phyloP scores from a whole-genome alignment of 768 basidiomycete species.

The Lactarius quietus region DNA sequence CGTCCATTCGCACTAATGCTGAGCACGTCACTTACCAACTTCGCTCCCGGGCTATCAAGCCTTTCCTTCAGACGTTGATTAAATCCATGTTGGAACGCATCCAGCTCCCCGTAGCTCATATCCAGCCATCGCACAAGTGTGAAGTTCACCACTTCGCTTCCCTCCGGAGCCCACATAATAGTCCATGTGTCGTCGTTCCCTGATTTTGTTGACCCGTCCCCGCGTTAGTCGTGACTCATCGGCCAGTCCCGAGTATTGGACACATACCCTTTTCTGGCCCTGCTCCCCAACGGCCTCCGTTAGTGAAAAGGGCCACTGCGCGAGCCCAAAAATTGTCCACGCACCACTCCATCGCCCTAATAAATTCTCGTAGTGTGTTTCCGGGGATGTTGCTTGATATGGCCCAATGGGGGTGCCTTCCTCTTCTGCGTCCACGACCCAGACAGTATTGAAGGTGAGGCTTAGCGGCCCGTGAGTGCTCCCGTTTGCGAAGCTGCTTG shows the following conservation, averaged over 20 bases:
- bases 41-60: slow-evolving; percentile 9
- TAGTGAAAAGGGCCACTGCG: background rate
- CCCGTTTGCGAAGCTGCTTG: slow-evolving; percentile 7
- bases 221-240: slow-evolving; percentile 4
- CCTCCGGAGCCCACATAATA: slow-evolving; percentile 16
- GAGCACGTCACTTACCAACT: slow-evolving; percentile 6
- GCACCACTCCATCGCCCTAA: slow-evolving; percentile 16
- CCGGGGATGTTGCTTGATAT: slow-evolving; percentile 1
- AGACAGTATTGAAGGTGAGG: slow-evolving; percentile 14
- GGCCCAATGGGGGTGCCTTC: slow-evolving; percentile 11
- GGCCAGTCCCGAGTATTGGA: background rate
- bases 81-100: slow-evolving; percentile 6
- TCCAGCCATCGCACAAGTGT: slow-evolving; percentile 4
- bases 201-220: background rate
- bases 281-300: slow-evolving; percentile 1
- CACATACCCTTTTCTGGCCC: slow-evolving; percentile 17
- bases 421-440: slow-evolving; percentile 7
- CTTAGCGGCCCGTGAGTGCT: slow-evolving; percentile 2
- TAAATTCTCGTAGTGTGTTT: slow-evolving; percentile 9
- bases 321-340: background rate
- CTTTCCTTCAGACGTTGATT: background rate
- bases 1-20: background rate
- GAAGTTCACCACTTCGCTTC: slow-evolving; percentile 11
- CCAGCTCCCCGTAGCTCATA: slow-evolving; percentile 6
- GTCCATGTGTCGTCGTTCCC: slow-evolving; percentile 9